Evolutionary conservation across 768 basidiomycete genomes (phyloP).

Genomic region (Russula earlei): DNA sequence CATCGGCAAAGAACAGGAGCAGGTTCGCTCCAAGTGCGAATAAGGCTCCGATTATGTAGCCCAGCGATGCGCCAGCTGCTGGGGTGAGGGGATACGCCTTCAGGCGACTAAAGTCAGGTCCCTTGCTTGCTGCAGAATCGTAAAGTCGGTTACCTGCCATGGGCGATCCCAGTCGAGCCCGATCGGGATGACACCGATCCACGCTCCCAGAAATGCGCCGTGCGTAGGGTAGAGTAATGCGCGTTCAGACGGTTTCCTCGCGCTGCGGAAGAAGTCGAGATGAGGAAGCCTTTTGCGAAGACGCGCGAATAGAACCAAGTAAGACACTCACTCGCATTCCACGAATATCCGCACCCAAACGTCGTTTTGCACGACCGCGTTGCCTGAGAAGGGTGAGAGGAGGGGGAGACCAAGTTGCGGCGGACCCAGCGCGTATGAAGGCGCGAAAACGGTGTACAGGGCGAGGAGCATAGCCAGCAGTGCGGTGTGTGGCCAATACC

Average conservation of each 20-base stretch:
- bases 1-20: constrained; percentile 24
- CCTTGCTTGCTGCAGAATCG: constrained; percentile 1
- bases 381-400: constrained; percentile 25
- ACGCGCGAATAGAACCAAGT: background rate
- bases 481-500: constrained; percentile 46
- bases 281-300: background rate
- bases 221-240: constrained; percentile 71
- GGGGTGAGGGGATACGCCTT: constrained; percentile 82
- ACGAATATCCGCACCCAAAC: constrained; percentile 76
- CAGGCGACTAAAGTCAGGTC: background rate
- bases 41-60: constrained; percentile 55
- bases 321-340: constrained; percentile 60
- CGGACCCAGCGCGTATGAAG: constrained; percentile 58
- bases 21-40: constrained; percentile 40
- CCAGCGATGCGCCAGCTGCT: constrained; percentile 58
- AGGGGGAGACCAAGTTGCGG: constrained; percentile 32
- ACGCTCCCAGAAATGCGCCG: constrained; percentile 64
- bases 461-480: constrained; percentile 62
- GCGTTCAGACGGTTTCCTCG: constrained; percentile 61
- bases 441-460: constrained; percentile 52
- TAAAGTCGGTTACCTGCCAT: constrained; percentile 64
- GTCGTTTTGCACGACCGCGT: constrained; percentile 45
- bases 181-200: constrained; percentile 76
- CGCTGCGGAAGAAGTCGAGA: constrained; percentile 27
- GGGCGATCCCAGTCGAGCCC: constrained; percentile 96